A percentile compares a stretch with the other conserved stretches of the same genome.
These are phyloP conservation scores for Xylaria longipes DNA, from an alignment of 495 filamentous ascomycete genomes.

Conservation along the genomic window DNA sequence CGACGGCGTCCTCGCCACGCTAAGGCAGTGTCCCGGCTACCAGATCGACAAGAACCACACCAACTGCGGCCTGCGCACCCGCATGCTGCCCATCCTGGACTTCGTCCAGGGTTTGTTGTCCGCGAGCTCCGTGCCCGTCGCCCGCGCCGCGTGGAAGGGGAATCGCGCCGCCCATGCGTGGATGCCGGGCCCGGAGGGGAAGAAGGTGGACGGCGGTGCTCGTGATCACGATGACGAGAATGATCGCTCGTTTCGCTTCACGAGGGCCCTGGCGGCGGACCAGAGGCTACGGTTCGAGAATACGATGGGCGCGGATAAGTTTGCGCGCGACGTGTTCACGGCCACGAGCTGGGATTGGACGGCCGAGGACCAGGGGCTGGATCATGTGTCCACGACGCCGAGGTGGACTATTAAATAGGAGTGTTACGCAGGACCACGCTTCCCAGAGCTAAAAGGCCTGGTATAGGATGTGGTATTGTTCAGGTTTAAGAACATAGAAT, in stretches of 20 bases:
- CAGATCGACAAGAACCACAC: conserved; percentile 79
- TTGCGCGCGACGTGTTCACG: conserved; percentile 61
- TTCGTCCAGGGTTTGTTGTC: conserved; percentile 62
- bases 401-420: conserved; percentile 33
- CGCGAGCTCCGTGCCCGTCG: conserved; percentile 52
- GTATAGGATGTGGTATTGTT: not conserved
- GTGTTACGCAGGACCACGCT: not conserved
- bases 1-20: conserved; percentile 40
- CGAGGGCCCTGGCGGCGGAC: conserved; percentile 45
- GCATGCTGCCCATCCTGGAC: conserved; percentile 71
- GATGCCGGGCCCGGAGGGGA: conserved; percentile 28
- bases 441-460: not conserved
- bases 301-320: conserved; percentile 46
- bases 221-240: conserved; percentile 11
- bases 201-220: not conserved
- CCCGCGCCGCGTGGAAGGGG: conserved; percentile 52
- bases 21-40: conserved; percentile 68
- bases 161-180: conserved; percentile 43
- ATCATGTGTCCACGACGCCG: conserved; percentile 35
- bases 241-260: conserved; percentile 49
- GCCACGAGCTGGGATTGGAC: conserved; percentile 67
- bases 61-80: conserved; percentile 76
- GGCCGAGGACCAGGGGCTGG: conserved; percentile 44
- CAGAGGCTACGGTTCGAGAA: conserved; percentile 49
- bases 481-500: not conserved